A percentile compares a stretch with the other conserved stretches of the same genome.
phyloP scores from a whole-genome alignment of 2,329 filamentous ascomycete genomes.

The Parastagonospora avenae region DNA sequence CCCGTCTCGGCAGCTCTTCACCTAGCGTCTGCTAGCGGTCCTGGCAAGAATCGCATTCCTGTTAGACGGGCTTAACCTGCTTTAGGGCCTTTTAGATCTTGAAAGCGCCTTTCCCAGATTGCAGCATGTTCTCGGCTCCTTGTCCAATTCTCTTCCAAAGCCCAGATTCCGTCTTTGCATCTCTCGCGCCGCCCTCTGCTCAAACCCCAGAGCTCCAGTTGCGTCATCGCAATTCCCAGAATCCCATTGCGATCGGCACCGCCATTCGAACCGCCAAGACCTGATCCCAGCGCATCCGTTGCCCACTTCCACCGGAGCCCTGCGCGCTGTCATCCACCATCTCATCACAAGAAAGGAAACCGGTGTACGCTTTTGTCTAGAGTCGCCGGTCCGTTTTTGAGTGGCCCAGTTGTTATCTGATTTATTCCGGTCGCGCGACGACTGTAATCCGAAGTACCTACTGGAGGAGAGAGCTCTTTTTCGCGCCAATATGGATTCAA shows the following conservation, averaged over 20 bases:
- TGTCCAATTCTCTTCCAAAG: constrained; percentile 28
- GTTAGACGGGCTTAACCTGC: constrained; percentile 30
- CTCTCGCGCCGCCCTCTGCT: constrained; percentile 19
- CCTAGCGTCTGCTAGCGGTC: constrained; percentile 9
- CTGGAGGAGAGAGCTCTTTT: background rate
- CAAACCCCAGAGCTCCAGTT: constrained; percentile 24
- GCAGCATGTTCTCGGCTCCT: constrained; percentile 31
- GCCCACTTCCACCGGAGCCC: constrained; percentile 14
- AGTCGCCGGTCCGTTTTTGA: background rate
- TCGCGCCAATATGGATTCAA: constrained; percentile 38
- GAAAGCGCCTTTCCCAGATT: constrained; percentile 24
- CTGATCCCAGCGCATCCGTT: constrained; percentile 11
- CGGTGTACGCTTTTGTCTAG: constrained; percentile 3
- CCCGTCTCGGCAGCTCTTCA: constrained; percentile 17
- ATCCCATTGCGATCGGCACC: constrained; percentile 15
- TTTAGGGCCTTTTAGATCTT: constrained; percentile 33
- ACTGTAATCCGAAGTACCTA: background rate
- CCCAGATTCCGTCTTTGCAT: constrained; percentile 28
- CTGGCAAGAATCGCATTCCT: constrained; percentile 21
- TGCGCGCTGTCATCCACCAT: constrained; percentile 14
- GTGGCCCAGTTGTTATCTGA: background rate
- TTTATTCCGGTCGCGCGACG: constrained; percentile 12
- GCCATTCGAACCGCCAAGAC: constrained; percentile 14
- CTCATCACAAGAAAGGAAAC: constrained; percentile 1
- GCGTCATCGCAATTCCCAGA: constrained; percentile 25